Conservation (phyloP, 768 basidiomycete species). For the Leccinum variicolor region DNA sequence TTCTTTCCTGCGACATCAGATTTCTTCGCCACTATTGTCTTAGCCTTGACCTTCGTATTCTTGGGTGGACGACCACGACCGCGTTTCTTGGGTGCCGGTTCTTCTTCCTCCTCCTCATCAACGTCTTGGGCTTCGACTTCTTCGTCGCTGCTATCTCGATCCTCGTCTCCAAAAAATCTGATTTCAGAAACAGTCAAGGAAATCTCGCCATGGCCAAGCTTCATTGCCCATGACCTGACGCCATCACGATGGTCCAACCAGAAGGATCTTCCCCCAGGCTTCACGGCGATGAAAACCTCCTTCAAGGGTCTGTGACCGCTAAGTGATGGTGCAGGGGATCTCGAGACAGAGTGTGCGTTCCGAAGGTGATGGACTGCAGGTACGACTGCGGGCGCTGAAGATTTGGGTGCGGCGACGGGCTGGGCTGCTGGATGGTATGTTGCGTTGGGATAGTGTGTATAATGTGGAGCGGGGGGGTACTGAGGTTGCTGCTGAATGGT, state of each 20-base stretch:
- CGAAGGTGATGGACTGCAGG: conserved; percentile 13
- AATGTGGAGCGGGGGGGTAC: conserved; percentile 32
- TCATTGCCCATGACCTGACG: conserved; percentile 70
- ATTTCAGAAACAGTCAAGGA: conserved; percentile 53
- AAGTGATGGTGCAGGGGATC: conserved; percentile 30
- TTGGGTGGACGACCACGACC: conserved; percentile 36
- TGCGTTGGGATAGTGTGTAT: conserved; percentile 55
- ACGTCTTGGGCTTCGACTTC: conserved; percentile 46
- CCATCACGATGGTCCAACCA: conserved; percentile 64
- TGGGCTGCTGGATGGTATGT: conserved; percentile 38
- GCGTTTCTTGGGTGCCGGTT: conserved; percentile 39
- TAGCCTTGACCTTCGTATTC: conserved; percentile 32
- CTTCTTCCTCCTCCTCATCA: conserved; percentile 43
- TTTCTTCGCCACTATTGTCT: conserved; percentile 32
- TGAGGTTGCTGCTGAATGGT: conserved; percentile 31
- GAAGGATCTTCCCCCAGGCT: conserved; percentile 57
- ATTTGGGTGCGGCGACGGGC: conserved; percentile 23
- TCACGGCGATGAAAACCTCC: conserved; percentile 49
- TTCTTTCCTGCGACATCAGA: conserved; percentile 39
- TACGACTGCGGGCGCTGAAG: conserved; percentile 10
- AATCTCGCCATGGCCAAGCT: conserved; percentile 55
- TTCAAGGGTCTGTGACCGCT: conserved; percentile 45
- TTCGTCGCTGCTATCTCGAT: conserved; percentile 55
- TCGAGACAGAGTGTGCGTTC: conserved; percentile 30
- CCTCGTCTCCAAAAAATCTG: conserved; percentile 52